A percentile compares a stretch with the other conserved stretches of the same genome.
These are phyloP conservation scores for Alternaria hordeiaustralica DNA, from an alignment of 2,329 filamentous ascomycete genomes.

Conservation along the genomic window DNA sequence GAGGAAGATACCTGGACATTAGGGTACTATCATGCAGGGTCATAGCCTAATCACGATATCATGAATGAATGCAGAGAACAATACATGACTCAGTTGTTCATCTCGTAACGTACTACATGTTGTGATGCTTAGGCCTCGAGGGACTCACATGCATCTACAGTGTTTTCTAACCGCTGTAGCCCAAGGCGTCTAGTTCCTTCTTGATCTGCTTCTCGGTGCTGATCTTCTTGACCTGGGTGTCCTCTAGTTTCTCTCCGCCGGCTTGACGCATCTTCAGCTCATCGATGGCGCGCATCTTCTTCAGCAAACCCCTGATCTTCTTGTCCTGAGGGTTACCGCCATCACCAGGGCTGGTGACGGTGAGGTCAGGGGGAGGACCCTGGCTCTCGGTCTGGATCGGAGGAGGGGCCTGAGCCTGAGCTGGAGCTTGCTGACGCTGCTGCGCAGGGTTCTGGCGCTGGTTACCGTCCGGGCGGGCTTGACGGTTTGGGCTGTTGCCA, in stretches of 20 bases:
- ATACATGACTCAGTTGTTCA: neutral
- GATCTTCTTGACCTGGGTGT: conserved; percentile 99
- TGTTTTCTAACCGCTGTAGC: conserved; percentile 42
- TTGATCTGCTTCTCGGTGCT: conserved; percentile 83
- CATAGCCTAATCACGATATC: neutral
- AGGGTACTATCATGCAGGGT: neutral
- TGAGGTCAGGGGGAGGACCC: conserved; percentile 55
- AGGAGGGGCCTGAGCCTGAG: conserved; percentile 21
- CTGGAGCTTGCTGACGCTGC: conserved; percentile 27
- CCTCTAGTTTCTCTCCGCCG: conserved; percentile 93
- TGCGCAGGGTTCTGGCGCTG: conserved; percentile 34
- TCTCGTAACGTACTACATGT: neutral
- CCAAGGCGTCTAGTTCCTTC: conserved; percentile 76
- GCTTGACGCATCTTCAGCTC: conserved; percentile 97
- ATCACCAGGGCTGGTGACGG: conserved; percentile 60
- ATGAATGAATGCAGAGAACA: neutral
- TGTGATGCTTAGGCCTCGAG: neutral
- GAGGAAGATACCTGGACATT: neutral
- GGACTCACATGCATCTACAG: neutral
- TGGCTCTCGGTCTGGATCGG: conserved; percentile 44
- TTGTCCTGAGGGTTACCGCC: conserved; percentile 79
- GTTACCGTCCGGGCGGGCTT: conserved; percentile 36
- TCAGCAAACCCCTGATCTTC: conserved; percentile 90
- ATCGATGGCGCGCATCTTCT: conserved; percentile 98
- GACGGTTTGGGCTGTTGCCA: conserved; percentile 41